Conservation (phyloP, 257 asterid genomes). For the Solanum clarkiae region DNA sequence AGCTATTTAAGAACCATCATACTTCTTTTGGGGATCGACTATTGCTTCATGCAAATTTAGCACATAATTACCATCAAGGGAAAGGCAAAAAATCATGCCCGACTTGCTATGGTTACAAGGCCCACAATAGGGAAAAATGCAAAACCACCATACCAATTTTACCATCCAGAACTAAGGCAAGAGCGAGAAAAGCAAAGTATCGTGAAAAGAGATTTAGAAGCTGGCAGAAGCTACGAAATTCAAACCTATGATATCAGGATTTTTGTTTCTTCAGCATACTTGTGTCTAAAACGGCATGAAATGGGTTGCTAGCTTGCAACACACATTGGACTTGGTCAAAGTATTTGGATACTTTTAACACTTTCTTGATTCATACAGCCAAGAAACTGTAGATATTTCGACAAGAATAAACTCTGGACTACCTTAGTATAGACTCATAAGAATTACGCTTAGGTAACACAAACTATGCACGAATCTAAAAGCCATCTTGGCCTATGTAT, state of each 20-base stretch:
- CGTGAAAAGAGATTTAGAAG: not conserved
- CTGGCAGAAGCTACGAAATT: not conserved
- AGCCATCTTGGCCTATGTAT: not conserved
- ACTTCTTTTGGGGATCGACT: constrained; percentile 24
- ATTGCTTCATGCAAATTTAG: constrained; percentile 26
- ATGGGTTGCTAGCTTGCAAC: not conserved
- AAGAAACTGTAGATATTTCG: not conserved
- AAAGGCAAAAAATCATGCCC: too few relatives aligned
- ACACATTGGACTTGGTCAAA: not conserved
- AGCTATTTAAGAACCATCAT: constrained; percentile 40
- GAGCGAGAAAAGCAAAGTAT: not conserved
- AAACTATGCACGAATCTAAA: not conserved
- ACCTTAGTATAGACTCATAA: not conserved
- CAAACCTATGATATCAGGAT: not conserved
- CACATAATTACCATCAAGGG: constrained; percentile 25
- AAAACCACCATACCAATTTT: too few relatives aligned
- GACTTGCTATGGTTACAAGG: too few relatives aligned
- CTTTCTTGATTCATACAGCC: not conserved
- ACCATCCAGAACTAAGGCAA: not conserved
- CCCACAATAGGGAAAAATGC: too few relatives aligned
- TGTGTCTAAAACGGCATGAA: not conserved
- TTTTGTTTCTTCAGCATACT: not conserved
- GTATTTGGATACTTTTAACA: not conserved
- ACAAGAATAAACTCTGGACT: not conserved
- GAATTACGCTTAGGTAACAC: not conserved